Conservation (phyloP, 2,329 filamentous ascomycete species). For the Monilinia fructicola region DNA sequence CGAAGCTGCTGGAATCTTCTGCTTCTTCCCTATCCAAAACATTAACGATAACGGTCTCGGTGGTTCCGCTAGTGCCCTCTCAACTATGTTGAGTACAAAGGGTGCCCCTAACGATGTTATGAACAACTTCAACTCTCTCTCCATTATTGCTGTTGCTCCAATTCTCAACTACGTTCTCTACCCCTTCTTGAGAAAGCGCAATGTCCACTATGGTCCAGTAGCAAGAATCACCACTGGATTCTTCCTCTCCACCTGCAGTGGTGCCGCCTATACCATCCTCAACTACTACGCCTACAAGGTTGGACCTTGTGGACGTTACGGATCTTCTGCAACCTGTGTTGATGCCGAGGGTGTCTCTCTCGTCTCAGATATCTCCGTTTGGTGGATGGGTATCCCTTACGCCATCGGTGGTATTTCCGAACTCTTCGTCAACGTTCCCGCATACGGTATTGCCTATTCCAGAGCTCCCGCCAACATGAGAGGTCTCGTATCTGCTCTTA, state of each 20-base stretch:
- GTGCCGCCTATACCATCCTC: constrained; percentile 56
- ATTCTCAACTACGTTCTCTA: constrained; percentile 68
- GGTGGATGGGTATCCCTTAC: constrained; percentile 57
- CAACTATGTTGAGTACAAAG: constrained; percentile 62
- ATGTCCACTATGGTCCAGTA: constrained; percentile 69
- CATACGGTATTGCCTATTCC: constrained; percentile 54
- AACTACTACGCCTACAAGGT: constrained; percentile 63
- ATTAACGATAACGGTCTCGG: constrained; percentile 48
- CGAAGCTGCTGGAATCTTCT: constrained; percentile 67
- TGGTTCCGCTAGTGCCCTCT: constrained; percentile 49
- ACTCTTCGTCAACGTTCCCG: constrained; percentile 53
- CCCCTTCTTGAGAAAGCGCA: constrained; percentile 61
- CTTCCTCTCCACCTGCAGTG: constrained; percentile 60
- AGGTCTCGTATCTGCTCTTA: constrained; percentile 51
- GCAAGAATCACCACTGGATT: constrained; percentile 73
- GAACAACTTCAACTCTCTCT: constrained; percentile 72
- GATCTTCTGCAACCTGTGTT: constrained; percentile 29
- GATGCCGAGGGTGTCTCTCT: constrained; percentile 31
- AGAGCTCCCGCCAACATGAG: constrained; percentile 53
- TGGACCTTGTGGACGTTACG: constrained; percentile 56
- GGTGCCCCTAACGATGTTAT: constrained; percentile 77
- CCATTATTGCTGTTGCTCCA: constrained; percentile 71
- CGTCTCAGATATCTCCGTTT: constrained; percentile 47
- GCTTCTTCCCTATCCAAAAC: constrained; percentile 50
- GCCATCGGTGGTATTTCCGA: constrained; percentile 52